Evolutionary conservation across 768 basidiomycete species (phyloP).

Genomic region (Tulasnella sp.): DNA sequence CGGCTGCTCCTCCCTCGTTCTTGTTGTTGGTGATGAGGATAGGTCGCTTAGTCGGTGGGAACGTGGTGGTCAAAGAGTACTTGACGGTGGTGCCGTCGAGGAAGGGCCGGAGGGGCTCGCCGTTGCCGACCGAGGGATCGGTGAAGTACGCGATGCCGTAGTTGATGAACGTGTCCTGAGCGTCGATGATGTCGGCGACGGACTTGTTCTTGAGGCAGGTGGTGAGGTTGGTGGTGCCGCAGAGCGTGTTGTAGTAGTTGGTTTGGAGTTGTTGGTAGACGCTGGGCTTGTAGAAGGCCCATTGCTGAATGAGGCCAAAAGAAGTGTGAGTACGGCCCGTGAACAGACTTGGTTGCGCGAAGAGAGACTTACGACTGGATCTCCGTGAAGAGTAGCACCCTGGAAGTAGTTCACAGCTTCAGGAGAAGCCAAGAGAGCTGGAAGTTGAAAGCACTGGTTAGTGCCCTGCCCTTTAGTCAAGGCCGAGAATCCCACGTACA

Average conservation of each 20-base stretch:
- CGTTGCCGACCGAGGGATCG: conserved; percentile 56
- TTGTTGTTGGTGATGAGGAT: conserved; percentile 70
- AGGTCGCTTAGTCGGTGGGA: conserved; percentile 64
- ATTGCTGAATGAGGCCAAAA: conserved; percentile 54
- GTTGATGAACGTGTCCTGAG: conserved; percentile 54
- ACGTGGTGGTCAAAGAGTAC: conserved; percentile 64
- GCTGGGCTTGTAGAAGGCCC: conserved; percentile 62
- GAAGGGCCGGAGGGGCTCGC: conserved; percentile 67
- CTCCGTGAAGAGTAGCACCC: conserved; percentile 81
- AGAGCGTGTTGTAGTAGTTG: conserved; percentile 54
- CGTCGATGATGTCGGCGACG: conserved; percentile 56
- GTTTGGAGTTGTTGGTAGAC: conserved; percentile 61
- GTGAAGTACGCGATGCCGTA: conserved; percentile 47
- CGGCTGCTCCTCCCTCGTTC: conserved; percentile 72
- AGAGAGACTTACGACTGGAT: conserved; percentile 68
- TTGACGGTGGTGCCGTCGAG: conserved; percentile 71
- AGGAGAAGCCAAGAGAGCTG: conserved; percentile 70
- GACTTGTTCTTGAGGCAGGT: conserved; percentile 58
- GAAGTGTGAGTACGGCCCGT: not conserved
- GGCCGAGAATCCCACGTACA: conserved; percentile 38
- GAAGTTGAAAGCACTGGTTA: not conserved
- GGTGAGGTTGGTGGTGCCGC: conserved; percentile 47
- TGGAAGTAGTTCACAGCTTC: conserved; percentile 72
- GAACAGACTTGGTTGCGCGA: no score
- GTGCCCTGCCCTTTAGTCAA: not conserved